Evolutionary conservation across 371 early-diverging fungal species (phyloP).

Genomic region (Capillidium rhysosporum): DNA sequence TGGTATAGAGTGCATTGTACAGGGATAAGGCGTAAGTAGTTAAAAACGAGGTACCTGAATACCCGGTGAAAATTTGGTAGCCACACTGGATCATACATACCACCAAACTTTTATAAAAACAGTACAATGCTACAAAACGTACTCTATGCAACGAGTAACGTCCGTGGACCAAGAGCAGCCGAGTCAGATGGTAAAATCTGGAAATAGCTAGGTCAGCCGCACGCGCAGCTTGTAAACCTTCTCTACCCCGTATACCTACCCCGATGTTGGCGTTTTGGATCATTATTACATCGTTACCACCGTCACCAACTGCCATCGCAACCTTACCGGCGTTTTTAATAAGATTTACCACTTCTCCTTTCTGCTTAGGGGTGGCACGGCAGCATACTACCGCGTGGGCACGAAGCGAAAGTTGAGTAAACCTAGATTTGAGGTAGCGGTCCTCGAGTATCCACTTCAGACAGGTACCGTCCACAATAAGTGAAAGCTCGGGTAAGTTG

Average conservation of each 20-base stretch:
- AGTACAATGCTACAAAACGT: conserved; percentile 44
- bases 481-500: conserved; percentile 12
- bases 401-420: conserved; percentile 42
- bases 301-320: conserved; percentile 84
- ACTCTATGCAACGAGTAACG: conserved; percentile 54
- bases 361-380: conserved; percentile 85
- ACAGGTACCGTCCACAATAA: conserved; percentile 67
- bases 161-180: conserved; percentile 62
- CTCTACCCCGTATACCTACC: conserved; percentile 70
- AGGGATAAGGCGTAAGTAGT: conserved; percentile 56
- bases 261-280: conserved; percentile 75
- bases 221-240: conserved; percentile 66
- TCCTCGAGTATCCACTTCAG: conserved; percentile 33
- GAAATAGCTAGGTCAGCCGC: conserved; percentile 67
- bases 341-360: conserved; percentile 59
- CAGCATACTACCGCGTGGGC: conserved; percentile 71
- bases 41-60: conserved; percentile 58
- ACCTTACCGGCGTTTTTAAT: conserved; percentile 35
- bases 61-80: conserved; percentile 53
- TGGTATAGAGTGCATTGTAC: conserved; percentile 66
- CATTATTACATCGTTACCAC: conserved; percentile 93
- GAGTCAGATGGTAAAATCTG: conserved; percentile 51
- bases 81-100: conserved; percentile 40
- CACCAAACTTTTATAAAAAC: conserved; percentile 66
- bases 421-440: conserved; percentile 19